phyloP scores from a whole-genome alignment of 768 basidiomycete genomes.

The Fibroporia radiculosa region DNA sequence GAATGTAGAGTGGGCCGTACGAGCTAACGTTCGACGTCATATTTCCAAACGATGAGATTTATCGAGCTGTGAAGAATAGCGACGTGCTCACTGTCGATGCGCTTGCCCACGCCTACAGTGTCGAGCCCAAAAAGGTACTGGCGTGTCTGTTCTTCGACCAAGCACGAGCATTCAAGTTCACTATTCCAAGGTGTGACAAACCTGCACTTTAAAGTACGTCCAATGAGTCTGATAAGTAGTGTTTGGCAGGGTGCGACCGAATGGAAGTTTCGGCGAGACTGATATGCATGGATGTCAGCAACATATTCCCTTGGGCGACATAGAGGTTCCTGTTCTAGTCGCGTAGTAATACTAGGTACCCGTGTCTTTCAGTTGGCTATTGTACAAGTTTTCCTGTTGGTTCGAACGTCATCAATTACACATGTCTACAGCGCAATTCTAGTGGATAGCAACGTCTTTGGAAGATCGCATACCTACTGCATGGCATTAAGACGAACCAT shows the following conservation, averaged over 20 bases:
- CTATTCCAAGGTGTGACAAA: background rate
- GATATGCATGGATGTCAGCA: slow-evolving; percentile 2
- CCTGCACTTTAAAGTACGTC: too few relatives aligned
- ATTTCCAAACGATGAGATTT: background rate
- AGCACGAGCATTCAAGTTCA: slow-evolving; percentile 1
- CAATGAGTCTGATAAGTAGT: background rate
- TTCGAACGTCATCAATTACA: too few relatives aligned
- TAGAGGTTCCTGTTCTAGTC: background rate
- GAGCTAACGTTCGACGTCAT: slow-evolving; percentile 1
- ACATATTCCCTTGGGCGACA: slow-evolving; percentile 1
- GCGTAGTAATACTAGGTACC: too few relatives aligned
- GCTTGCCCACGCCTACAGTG: background rate
- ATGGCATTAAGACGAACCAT: too few relatives aligned
- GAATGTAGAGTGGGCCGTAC: background rate
- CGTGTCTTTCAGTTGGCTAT: too few relatives aligned
- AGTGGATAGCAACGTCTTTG: too few relatives aligned
- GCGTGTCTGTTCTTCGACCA: slow-evolving; percentile 1
- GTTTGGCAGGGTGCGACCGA: background rate
- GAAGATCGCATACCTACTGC: too few relatives aligned
- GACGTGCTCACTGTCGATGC: background rate
- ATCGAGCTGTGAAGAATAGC: background rate
- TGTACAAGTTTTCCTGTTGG: too few relatives aligned
- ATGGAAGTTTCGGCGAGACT: slow-evolving; percentile 1
- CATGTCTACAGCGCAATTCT: too few relatives aligned
- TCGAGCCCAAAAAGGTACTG: background rate